Percentiles rank a stretch among this genome's conserved stretches.
Conservation (phyloP, 1,284 basidiomycete genomes). For the Tilletia setariae region DNA sequence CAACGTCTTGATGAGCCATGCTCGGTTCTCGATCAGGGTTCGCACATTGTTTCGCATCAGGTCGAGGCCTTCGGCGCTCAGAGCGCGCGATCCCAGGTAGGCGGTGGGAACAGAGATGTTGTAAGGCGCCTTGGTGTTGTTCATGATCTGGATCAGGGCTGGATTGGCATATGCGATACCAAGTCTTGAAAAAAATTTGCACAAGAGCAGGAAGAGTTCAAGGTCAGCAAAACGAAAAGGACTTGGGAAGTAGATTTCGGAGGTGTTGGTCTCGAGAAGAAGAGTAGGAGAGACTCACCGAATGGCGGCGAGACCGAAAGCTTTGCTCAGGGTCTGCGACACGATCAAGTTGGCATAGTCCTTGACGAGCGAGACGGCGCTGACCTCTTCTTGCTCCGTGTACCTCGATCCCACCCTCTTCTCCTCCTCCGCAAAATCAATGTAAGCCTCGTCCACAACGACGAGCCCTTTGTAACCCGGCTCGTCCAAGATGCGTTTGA, state of each 20-base stretch:
- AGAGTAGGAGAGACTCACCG: conserved; percentile 60
- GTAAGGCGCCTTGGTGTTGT: conserved; percentile 97
- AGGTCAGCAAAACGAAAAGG: neutral
- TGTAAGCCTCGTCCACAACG: conserved; percentile 94
- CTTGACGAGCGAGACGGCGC: conserved; percentile 68
- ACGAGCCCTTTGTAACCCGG: conserved; percentile 82
- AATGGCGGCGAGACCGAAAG: conserved; percentile 92
- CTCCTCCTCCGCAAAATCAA: conserved; percentile 70
- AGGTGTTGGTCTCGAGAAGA: neutral
- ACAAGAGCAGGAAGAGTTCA: neutral
- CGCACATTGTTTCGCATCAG: conserved; percentile 68
- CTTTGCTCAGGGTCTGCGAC: conserved; percentile 92
- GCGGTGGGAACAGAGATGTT: conserved; percentile 91
- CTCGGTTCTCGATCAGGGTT: conserved; percentile 65
- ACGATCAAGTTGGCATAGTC: conserved; percentile 87
- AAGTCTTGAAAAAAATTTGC: conserved; percentile 60
- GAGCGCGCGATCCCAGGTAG: conserved; percentile 73
- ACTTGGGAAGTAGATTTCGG: neutral
- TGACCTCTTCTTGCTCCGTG: conserved; percentile 56
- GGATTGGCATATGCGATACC: conserved; percentile 88
- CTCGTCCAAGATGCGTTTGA: conserved; percentile 75
- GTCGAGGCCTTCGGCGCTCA: conserved; percentile 66
- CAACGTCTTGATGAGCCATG: conserved; percentile 61
- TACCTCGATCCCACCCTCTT: conserved; percentile 36
- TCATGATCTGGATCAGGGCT: conserved; percentile 81